Conservation (phyloP, 2,329 filamentous ascomycete species). For the Lachnellula subtilissima region DNA sequence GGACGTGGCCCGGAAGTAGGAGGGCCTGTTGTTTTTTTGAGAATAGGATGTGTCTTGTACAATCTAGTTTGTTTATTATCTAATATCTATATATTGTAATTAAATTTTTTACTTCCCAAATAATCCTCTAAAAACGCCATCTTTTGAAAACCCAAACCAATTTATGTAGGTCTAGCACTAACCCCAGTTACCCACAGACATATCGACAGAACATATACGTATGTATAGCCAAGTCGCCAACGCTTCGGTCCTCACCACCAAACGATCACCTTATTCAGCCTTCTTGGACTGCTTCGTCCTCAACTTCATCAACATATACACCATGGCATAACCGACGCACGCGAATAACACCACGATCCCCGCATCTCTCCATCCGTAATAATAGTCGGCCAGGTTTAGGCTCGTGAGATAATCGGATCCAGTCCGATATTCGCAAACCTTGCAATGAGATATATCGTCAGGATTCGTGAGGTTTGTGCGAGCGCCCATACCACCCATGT, state of each 20-base stretch:
- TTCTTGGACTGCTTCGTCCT: conserved; percentile 44
- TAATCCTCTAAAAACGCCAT: too few relatives aligned
- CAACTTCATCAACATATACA: conserved; percentile 45
- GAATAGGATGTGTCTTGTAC: conserved; percentile 39
- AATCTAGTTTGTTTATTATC: too few relatives aligned
- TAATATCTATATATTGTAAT: too few relatives aligned
- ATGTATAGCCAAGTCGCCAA: not conserved
- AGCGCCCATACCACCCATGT: conserved; percentile 43
- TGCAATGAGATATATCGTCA: conserved; percentile 49
- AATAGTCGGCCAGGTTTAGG: conserved; percentile 56
- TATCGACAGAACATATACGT: not conserved
- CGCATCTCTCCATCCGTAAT: conserved; percentile 63
- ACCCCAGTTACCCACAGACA: too few relatives aligned
- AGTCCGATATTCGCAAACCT: conserved; percentile 54
- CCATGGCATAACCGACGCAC: conserved; percentile 37
- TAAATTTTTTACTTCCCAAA: too few relatives aligned
- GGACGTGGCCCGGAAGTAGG: conserved; percentile 49
- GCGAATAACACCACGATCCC: conserved; percentile 44
- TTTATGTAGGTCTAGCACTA: too few relatives aligned
- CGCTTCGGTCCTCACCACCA: not conserved
- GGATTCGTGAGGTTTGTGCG: conserved; percentile 55
- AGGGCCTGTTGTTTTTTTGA: conserved; percentile 54
- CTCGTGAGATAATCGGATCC: conserved; percentile 57
- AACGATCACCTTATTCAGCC: conserved; percentile 23
- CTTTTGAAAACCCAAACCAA: too few relatives aligned